phyloP scores from a whole-genome alignment of 2,329 filamentous ascomycete species.

The Hymenoscyphus fraxineus region DNA sequence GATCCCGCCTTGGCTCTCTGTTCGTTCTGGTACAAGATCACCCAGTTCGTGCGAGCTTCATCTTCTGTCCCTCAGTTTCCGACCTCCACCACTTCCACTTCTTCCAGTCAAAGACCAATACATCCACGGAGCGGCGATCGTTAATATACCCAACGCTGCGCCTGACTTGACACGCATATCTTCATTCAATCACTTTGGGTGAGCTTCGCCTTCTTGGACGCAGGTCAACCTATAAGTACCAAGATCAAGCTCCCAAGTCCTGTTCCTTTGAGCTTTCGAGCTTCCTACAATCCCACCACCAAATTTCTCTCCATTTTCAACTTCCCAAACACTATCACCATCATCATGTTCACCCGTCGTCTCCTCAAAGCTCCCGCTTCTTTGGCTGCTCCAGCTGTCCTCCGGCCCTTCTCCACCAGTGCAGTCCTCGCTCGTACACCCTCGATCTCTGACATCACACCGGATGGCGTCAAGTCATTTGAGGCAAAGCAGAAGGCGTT shows the following conservation, averaged over 20 bases:
- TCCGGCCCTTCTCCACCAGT: constrained; percentile 56
- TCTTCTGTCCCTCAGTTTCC: background rate
- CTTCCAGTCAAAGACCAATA: background rate
- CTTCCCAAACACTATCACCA: constrained; percentile 3
- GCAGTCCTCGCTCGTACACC: constrained; percentile 51
- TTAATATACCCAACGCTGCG: background rate
- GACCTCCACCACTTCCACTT: background rate
- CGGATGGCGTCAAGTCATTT: constrained; percentile 70
- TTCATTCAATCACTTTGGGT: background rate
- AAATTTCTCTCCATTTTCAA: background rate
- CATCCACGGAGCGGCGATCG: background rate
- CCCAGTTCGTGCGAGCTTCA: background rate
- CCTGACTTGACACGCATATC: background rate
- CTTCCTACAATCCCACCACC: background rate
- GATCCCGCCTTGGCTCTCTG: background rate
- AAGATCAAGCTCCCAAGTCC: background rate
- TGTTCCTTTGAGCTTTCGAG: background rate
- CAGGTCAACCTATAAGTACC: constrained; percentile 4
- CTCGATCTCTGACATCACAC: constrained; percentile 80
- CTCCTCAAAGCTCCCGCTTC: constrained; percentile 17
- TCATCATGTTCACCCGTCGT: constrained; percentile 27
- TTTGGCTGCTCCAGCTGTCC: constrained; percentile 37
- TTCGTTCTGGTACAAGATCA: constrained; percentile 4
- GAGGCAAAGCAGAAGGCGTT: constrained; percentile 81
- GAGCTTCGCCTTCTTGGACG: constrained; percentile 7